Percentiles rank a stretch among this genome's conserved stretches.
phyloP scores from a whole-genome alignment of 805 yeast genomes.

The Hanseniaspora mollemarum region DNA sequence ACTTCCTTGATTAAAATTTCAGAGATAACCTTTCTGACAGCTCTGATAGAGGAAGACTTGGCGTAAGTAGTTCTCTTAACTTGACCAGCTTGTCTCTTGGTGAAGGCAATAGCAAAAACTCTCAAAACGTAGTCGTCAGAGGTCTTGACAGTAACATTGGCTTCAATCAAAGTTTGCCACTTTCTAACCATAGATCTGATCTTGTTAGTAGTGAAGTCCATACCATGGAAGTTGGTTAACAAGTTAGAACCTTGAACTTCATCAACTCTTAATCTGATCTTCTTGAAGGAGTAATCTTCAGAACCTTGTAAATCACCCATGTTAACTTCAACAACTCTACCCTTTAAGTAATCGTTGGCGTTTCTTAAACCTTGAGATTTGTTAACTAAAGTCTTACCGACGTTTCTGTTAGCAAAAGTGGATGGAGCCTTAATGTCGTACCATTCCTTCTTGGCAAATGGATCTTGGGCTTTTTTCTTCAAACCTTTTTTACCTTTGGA shows the following conservation, averaged over 20 bases:
- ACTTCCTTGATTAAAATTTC: conserved; percentile 97
- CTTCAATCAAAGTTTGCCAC: conserved; percentile 98
- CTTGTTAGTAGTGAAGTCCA: conserved; percentile 96
- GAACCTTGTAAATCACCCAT: conserved; percentile 97
- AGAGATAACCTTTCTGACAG: conserved; percentile 90
- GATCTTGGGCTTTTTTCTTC: conserved; percentile 99
- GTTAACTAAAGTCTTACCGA: conserved; percentile 97
- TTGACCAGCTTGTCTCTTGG: conserved; percentile 95
- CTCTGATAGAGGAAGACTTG: conserved; percentile 93
- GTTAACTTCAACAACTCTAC: conserved; percentile 91
- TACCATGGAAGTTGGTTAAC: conserved; percentile 98
- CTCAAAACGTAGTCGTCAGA: conserved; percentile 94
- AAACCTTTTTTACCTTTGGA: conserved; percentile 90
- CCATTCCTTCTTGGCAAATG: conserved; percentile 99
- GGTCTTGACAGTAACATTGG: conserved; percentile 96
- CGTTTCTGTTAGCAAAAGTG: conserved; percentile 95
- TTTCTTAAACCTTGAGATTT: conserved; percentile 95
- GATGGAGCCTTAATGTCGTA: conserved; percentile 97
- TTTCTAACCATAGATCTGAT: conserved; percentile 95
- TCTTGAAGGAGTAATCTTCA: conserved; percentile 97
- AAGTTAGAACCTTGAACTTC: conserved; percentile 98
- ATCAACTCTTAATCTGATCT: conserved; percentile 93
- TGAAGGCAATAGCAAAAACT: conserved; percentile 94
- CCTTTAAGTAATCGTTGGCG: conserved; percentile 96
- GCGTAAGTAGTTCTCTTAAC: conserved; percentile 96